A percentile compares a stretch with the other conserved stretches of the same genome.
These are phyloP conservation scores for Termitomyces bulborhizus DNA, from an alignment of 768 basidiomycete genomes.

Conservation along the genomic window DNA sequence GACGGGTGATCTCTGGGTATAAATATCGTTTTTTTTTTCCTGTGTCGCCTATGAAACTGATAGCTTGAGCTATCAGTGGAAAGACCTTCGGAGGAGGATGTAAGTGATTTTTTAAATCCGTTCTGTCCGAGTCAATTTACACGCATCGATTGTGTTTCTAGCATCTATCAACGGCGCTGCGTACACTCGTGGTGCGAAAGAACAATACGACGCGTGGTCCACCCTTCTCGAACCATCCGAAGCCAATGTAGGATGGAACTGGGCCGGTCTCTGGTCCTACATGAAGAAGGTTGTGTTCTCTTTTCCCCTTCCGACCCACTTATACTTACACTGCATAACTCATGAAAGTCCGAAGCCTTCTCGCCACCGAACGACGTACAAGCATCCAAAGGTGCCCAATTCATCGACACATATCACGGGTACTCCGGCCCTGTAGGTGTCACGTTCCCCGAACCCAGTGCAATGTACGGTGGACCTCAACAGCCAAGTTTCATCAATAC, in stretches of 20 bases:
- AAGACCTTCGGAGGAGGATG: slow-evolving; percentile 40
- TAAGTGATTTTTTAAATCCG: slow-evolving; percentile 12
- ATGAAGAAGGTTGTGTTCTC: slow-evolving; percentile 38
- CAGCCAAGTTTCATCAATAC: slow-evolving; percentile 43
- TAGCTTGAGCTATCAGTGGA: slow-evolving; percentile 23
- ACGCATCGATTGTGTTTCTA: slow-evolving; percentile 4
- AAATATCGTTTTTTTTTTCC: slow-evolving; percentile 3
- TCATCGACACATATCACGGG: slow-evolving; percentile 43
- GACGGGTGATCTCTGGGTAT: slow-evolving; percentile 32
- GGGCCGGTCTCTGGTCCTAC: slow-evolving; percentile 36
- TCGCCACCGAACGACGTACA: slow-evolving; percentile 41
- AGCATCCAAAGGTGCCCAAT: slow-evolving; percentile 40
- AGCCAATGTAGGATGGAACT: slow-evolving; percentile 40
- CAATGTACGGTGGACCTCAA: slow-evolving; percentile 53
- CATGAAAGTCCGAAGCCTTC: slow-evolving; percentile 36
- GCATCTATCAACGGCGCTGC: slow-evolving; percentile 44
- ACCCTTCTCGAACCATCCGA: slow-evolving; percentile 32
- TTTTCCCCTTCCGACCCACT: background rate
- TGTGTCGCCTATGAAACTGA: background rate
- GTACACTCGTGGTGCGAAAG: slow-evolving; percentile 36
- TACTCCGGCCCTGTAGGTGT: slow-evolving; percentile 48
- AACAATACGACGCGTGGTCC: slow-evolving; percentile 40
- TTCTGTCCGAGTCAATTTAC: background rate
- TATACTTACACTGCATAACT: background rate
- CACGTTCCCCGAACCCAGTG: slow-evolving; percentile 33